Percentiles rank a stretch among this genome's conserved stretches.
These are phyloP conservation scores for Wickerhamiella vanderwaltii DNA, from an alignment of 805 yeast species.

Conservation along the genomic window DNA sequence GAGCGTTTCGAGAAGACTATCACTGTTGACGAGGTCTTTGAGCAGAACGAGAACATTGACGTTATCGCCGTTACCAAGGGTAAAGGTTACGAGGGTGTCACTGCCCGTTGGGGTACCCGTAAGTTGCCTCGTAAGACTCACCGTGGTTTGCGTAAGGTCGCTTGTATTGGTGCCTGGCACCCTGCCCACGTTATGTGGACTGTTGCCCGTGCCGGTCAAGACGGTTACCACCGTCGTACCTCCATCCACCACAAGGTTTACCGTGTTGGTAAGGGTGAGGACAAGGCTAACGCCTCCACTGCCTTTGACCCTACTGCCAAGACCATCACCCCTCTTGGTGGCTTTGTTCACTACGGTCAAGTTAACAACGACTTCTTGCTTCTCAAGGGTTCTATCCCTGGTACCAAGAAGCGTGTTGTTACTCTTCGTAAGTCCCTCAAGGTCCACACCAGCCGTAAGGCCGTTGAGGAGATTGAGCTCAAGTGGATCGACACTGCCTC, in stretches of 20 bases:
- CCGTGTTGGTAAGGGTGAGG: conserved; percentile 97
- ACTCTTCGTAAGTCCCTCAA: conserved; percentile 97
- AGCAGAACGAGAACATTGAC: conserved; percentile 97
- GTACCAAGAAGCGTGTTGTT: conserved; percentile 98
- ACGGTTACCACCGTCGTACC: conserved; percentile 99
- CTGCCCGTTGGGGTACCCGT: conserved; percentile 99
- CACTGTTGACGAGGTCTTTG: conserved; percentile 88
- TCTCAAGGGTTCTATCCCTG: conserved; percentile 99
- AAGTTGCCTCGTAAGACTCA: conserved; percentile 99
- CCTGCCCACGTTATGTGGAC: conserved; percentile 99
- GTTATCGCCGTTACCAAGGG: conserved; percentile 99
- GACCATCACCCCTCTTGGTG: conserved; percentile 99
- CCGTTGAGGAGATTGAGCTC: conserved; percentile 89
- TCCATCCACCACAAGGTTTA: conserved; percentile 99
- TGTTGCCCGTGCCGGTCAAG: conserved; percentile 99
- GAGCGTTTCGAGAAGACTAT: conserved; percentile 99
- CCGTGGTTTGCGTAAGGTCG: conserved; percentile 99
- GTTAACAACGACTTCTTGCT: conserved; percentile 96
- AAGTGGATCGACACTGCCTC: conserved; percentile 99
- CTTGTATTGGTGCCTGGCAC: conserved; percentile 99
- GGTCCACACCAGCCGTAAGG: conserved; percentile 96
- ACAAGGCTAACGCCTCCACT: conserved; percentile 90
- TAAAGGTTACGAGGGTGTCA: conserved; percentile 99
- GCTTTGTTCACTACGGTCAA: conserved; percentile 98
- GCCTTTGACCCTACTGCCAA: conserved; percentile 99